Evolutionary conservation across 768 basidiomycete species (phyloP), one percentile per base, ranked within the genome.

Genomic region (Pholiota microspora): DNA sequence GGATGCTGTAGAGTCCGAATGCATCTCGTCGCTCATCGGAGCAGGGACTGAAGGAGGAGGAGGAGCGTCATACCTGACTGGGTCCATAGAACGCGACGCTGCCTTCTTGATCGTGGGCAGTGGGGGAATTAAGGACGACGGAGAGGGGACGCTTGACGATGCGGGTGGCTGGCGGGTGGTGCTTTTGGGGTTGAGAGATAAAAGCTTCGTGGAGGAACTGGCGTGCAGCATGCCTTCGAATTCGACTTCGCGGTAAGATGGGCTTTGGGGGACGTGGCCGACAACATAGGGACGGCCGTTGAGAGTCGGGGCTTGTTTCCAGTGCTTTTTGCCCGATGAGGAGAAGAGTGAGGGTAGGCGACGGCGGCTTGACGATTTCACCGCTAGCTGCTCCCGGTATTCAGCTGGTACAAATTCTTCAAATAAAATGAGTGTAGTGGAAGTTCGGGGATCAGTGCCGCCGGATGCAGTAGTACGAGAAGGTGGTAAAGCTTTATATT

Each of bases 401-500:
- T 94, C 94, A 34, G 82, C 72, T 0, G 95, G 96, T 2, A 99
- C 93, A 52, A 92, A 90, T 69, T 98, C 97, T 70, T 99, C 94
- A 59, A 93, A 95, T 5, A 98, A 72, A 49, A 97, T 80, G 45
- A 92, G 81, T 0, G 85, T 80, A 0, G 83, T 77, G 0, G 84
- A 74, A 1, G 82, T 87, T n/a, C 94, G 80, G 0, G 91, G 91
- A 64, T 94, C 91, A 2, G 59, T 57, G 24, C 66, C 68, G 15
- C 71, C 74, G 28, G 71, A 62, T 8, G 68, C 62, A 7, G 74
- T 73, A 0, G 71, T 58, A 2, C 71, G 66, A 50, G 59, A 78
- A 28, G 45, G 59, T 16, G 90, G 85, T 1, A 88, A 74, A 0
- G 92, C 84, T 63, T 91, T 95, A 76, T 87, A 97, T 66, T 96